Percentiles rank a stretch among this genome's conserved stretches.
Evolutionary conservation across 2,329 filamentous ascomycete genomes (phyloP).

Genomic region (Talaromyces sp.): DNA sequence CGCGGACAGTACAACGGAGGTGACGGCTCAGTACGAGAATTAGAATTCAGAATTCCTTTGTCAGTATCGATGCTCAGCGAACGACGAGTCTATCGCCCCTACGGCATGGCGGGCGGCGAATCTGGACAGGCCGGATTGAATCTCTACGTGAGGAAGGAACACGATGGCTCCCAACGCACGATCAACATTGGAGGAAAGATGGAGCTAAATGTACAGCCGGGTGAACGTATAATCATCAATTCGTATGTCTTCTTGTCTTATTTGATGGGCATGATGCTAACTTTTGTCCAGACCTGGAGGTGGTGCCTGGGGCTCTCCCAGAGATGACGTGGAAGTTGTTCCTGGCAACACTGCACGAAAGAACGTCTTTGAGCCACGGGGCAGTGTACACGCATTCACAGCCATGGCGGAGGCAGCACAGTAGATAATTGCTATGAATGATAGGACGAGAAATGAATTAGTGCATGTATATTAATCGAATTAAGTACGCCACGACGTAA

Average conservation of each 20-base stretch:
- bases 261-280: not conserved
- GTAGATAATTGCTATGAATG: not conserved
- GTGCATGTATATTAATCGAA: not conserved
- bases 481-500: not conserved
- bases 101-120: slow-evolving; percentile 15
- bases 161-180: slow-evolving; percentile 19
- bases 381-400: slow-evolving; percentile 14
- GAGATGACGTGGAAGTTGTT: not conserved
- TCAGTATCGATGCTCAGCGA: slow-evolving; percentile 24
- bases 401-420: slow-evolving; percentile 13
- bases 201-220: slow-evolving; percentile 19
- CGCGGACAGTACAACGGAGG: slow-evolving; percentile 14
- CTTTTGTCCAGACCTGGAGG: slow-evolving; percentile 9
- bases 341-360: not conserved
- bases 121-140: slow-evolving; percentile 15
- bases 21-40: slow-evolving; percentile 12
- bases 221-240: slow-evolving; percentile 13
- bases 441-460: not conserved
- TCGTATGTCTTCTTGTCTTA: slow-evolving; percentile 5
- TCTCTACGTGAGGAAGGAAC: slow-evolving; percentile 13
- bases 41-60: slow-evolving; percentile 16
- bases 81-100: slow-evolving; percentile 20
- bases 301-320: slow-evolving; percentile 8
- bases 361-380: slow-evolving; percentile 12
- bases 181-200: slow-evolving; percentile 25